A percentile compares a stretch with the other conserved stretches of the same genome.
Conservation (phyloP, 305 asterid genomes). For the Fraxinus albicans region DNA sequence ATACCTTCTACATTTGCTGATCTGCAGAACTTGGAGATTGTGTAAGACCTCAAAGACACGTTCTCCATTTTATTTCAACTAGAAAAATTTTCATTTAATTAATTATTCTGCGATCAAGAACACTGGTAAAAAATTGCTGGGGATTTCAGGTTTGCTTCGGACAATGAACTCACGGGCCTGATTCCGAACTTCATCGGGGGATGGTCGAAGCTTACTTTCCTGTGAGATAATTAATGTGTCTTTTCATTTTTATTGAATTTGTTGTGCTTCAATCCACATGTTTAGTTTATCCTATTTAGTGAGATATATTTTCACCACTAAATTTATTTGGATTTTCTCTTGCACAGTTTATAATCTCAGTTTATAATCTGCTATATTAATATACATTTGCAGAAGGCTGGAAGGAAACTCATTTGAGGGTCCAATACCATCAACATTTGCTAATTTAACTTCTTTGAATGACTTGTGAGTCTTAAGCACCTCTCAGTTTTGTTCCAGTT, state of each 20-base stretch:
- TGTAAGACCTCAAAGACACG: constrained; percentile 38
- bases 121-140: constrained; percentile 11
- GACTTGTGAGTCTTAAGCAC: constrained; percentile 48
- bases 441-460: constrained; percentile 57
- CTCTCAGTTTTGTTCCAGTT: constrained; percentile 2
- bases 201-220: constrained; percentile 42
- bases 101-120: background rate
- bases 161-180: constrained; percentile 58
- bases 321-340: background rate
- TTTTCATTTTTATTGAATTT: constrained; percentile 1
- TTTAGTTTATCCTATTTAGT: background rate
- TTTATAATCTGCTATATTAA: background rate
- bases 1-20: constrained; percentile 60
- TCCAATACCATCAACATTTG: constrained; percentile 65
- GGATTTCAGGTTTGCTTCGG: constrained; percentile 56
- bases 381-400: constrained; percentile 51
- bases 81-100: background rate
- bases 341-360: constrained; percentile 10
- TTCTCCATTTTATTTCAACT: background rate
- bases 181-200: constrained; percentile 71
- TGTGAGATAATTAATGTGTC: constrained; percentile 27
- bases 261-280: constrained; percentile 1
- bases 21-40: constrained; percentile 37
- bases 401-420: constrained; percentile 85
- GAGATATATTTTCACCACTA: background rate